phyloP scores from a whole-genome alignment of 805 yeast genomes.

The Saccharomycopsis lassenensis region DNA sequence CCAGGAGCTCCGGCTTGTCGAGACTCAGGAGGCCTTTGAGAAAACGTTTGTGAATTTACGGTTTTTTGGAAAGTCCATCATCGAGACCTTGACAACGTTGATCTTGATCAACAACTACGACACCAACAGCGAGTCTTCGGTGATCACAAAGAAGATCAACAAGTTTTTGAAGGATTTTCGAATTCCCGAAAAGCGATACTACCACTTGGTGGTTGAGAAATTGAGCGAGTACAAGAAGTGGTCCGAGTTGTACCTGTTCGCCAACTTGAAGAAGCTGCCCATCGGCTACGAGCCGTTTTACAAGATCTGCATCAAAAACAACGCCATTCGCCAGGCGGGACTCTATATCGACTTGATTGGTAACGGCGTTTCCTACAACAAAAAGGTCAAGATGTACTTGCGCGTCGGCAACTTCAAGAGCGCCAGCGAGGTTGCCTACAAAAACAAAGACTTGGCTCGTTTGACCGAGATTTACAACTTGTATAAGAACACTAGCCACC shows the following conservation, averaged over 20 bases:
- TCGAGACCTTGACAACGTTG: slow-evolving; percentile 37
- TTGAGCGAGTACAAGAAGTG: slow-evolving; percentile 39
- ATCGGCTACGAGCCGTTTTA: slow-evolving; percentile 64
- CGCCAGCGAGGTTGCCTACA: slow-evolving; percentile 41
- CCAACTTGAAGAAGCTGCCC: slow-evolving; percentile 45
- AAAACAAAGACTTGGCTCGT: slow-evolving; percentile 29
- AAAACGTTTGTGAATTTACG: slow-evolving; percentile 27
- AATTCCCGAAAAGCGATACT: slow-evolving; percentile 44
- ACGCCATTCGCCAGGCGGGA: slow-evolving; percentile 49
- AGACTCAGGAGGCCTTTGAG: slow-evolving; percentile 34
- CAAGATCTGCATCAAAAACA: slow-evolving; percentile 39
- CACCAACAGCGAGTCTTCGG: background rate
- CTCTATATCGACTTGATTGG: slow-evolving; percentile 45
- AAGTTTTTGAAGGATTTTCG: slow-evolving; percentile 42
- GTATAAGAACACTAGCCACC: slow-evolving; percentile 5
- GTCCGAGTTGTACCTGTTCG: slow-evolving; percentile 44
- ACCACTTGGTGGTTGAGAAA: slow-evolving; percentile 41
- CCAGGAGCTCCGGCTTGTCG: slow-evolving; percentile 33
- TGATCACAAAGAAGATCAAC: slow-evolving; percentile 30
- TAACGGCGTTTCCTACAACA: slow-evolving; percentile 31
- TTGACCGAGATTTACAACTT: slow-evolving; percentile 18
- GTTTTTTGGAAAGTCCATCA: slow-evolving; percentile 33
- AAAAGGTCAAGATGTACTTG: slow-evolving; percentile 39
- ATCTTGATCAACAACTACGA: slow-evolving; percentile 36
- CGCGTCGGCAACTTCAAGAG: slow-evolving; percentile 39